Base-by-base conservation (phyloP, 179 eudicot genomes). In the Pouteria campechiana region DNA sequence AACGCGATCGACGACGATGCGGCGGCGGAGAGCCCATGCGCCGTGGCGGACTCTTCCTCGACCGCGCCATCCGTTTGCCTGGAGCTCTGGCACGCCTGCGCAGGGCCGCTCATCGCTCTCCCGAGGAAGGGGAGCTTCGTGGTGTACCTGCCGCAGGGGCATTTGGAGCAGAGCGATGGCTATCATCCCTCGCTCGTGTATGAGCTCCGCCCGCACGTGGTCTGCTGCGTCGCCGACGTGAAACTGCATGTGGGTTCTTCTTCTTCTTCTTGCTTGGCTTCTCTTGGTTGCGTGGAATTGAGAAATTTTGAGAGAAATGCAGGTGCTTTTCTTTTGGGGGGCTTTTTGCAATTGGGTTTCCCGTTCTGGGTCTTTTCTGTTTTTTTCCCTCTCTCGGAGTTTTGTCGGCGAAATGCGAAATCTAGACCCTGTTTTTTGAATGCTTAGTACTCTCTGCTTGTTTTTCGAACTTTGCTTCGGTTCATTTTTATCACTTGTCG, bases 51-150 rank as follows among this genome's bases (percentile, higher is more conserved):
- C 10, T 61, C 75, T 21, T 29, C 50, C 27, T 11, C 9, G 10
- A 2, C 28, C 22, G 23, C 67, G 5, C 32, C 76, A 11, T 25
- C 63, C 41, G 90, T 80, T 40, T 78, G 89, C 61, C 70, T 89
- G 93, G 97, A 85, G 81, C 79, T 82, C 1, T 86, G 94, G 98
- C 98, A 87, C 59, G 98, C 98, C 18, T 86, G 98, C 55, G 98
- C 96, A 3, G 98, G 98, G 5, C 96, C 98, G 6, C 35, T 77
- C 21, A 73, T 70, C 20, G 70, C 94, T 32, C 37, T 87, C 31
- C 98, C 98, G 17, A 79, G 70, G 65, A 90, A 75, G 45, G 88
- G 94, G 3, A 74, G 72, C 45, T 61, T 69, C 29, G 90, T 90
- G 38, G 82, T 86, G 17, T 90, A 90, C 67, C 63, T 79, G 11